These are phyloP conservation scores for Pascua sp. DNA, from an alignment of 1,284 basidiomycete species.

Conservation along the genomic window DNA sequence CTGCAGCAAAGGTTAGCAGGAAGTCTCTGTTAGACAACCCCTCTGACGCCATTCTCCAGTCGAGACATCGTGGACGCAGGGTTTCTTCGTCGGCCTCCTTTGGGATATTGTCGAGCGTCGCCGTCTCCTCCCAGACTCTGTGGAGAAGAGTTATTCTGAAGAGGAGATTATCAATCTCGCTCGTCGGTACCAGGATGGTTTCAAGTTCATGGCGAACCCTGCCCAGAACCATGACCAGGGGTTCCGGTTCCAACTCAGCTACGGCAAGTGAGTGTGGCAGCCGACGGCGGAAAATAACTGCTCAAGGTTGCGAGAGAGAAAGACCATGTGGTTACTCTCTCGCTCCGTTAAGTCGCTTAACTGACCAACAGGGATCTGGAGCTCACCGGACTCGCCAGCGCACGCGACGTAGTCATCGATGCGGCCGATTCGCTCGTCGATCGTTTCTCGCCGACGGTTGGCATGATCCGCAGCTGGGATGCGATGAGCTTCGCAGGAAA, in stretches of 20 bases:
- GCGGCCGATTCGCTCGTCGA: conserved; percentile 38
- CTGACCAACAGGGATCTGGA: conserved; percentile 26
- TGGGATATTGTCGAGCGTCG: conserved; percentile 36
- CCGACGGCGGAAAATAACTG: not conserved
- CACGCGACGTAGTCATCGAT: conserved; percentile 31
- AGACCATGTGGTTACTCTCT: too few species aligned
- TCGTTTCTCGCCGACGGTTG: conserved; percentile 28
- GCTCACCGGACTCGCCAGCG: conserved; percentile 27
- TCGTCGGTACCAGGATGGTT: conserved; percentile 31
- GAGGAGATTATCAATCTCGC: conserved; percentile 30
- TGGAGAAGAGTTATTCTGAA: conserved; percentile 21
- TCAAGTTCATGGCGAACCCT: conserved; percentile 23
- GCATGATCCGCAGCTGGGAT: conserved; percentile 39
- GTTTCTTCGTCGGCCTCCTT: conserved; percentile 39
- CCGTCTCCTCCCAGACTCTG: conserved; percentile 18
- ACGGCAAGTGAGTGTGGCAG: conserved; percentile 27
- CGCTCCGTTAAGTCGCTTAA: not conserved
- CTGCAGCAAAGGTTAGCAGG: conserved; percentile 29
- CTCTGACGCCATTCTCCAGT: conserved; percentile 14
- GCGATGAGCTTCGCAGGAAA: conserved; percentile 19
- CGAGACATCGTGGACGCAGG: conserved; percentile 35
- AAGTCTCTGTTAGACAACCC: not conserved
- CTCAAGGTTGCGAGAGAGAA: not conserved
- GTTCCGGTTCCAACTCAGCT: conserved; percentile 39
- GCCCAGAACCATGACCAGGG: conserved; percentile 42